These are phyloP conservation scores for Corrigiola litoralis DNA, from an alignment of 179 eudicot genomes.

Conservation along the genomic window DNA sequence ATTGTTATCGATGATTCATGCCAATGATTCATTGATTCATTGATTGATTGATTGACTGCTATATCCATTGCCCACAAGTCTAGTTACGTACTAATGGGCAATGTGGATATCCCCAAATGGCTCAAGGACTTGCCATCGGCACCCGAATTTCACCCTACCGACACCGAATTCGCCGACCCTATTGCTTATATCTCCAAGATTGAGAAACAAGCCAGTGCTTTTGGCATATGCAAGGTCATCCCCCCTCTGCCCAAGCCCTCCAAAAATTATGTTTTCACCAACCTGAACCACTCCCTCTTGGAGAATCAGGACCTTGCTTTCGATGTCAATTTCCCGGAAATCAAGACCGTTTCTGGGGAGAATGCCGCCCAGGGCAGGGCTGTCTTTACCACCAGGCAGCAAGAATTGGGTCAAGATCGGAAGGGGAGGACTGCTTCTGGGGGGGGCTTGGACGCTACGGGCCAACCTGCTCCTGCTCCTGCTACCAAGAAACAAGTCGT, in stretches of 20 bases:
- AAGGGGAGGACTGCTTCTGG: slow-evolving; percentile 34
- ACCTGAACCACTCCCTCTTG: slow-evolving; percentile 62
- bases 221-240: slow-evolving; percentile 89
- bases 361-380: slow-evolving; percentile 41
- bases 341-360: slow-evolving; percentile 15
- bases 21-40: no score
- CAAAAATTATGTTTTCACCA: slow-evolving; percentile 57
- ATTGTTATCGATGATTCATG: no score
- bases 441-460: no score
- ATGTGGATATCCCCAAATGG: slow-evolving; percentile 75
- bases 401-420: slow-evolving; percentile 68
- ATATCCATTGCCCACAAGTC: no score
- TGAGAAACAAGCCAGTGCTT: slow-evolving; percentile 89
- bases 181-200: slow-evolving; percentile 92
- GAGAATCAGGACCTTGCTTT: slow-evolving; percentile 60
- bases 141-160: slow-evolving; percentile 87
- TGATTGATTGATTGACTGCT: no score
- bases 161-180: slow-evolving; percentile 97
- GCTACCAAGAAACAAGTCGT: slow-evolving; percentile 69
- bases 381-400: slow-evolving; percentile 85
- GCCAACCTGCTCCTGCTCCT: slow-evolving; percentile 19
- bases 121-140: slow-evolving; percentile 70
- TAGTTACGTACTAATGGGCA: no score
- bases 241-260: slow-evolving; percentile 95
- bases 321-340: slow-evolving; percentile 26